phyloP scores from a whole-genome alignment of 2,329 filamentous ascomycete species.

The Aspergillus candidus region DNA sequence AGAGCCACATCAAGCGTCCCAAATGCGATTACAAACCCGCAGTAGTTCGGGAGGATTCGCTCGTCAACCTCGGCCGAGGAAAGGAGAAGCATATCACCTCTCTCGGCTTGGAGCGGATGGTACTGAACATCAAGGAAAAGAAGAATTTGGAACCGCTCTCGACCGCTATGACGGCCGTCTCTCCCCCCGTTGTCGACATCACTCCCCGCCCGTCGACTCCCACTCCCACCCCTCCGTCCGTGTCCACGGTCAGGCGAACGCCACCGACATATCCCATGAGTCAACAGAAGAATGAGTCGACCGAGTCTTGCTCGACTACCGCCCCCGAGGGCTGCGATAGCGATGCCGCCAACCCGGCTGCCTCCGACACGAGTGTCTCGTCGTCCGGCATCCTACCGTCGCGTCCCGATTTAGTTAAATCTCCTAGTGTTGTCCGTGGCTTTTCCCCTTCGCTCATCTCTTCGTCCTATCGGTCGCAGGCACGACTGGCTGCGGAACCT shows the following conservation, averaged over 20 bases:
- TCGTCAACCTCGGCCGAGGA: conserved; percentile 61
- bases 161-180: conserved; percentile 37
- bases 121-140: conserved; percentile 83
- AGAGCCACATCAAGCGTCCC: conserved; percentile 53
- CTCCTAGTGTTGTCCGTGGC: conserved; percentile 71
- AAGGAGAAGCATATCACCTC: conserved; percentile 88
- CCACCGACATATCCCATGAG: conserved; percentile 26
- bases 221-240: conserved; percentile 31
- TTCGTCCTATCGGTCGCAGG: conserved; percentile 60
- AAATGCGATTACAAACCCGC: conserved; percentile 58
- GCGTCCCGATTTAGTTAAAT: conserved; percentile 47
- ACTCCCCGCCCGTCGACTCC: conserved; percentile 41
- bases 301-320: conserved; percentile 58
- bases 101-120: conserved; percentile 87
- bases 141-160: conserved; percentile 58
- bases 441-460: conserved; percentile 73
- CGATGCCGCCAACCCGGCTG: conserved; percentile 36
- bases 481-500: conserved; percentile 46
- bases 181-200: conserved; percentile 36
- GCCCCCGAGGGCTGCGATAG: conserved; percentile 41
- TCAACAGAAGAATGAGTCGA: conserved; percentile 38
- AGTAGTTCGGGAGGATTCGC: conserved; percentile 49
- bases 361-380: conserved; percentile 58
- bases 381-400: conserved; percentile 42
- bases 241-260: conserved; percentile 25